A percentile compares a stretch with the other conserved stretches of the same genome.
phyloP scores from a whole-genome alignment of 2,329 filamentous ascomycete species.

The Clonostachys byssicola region DNA sequence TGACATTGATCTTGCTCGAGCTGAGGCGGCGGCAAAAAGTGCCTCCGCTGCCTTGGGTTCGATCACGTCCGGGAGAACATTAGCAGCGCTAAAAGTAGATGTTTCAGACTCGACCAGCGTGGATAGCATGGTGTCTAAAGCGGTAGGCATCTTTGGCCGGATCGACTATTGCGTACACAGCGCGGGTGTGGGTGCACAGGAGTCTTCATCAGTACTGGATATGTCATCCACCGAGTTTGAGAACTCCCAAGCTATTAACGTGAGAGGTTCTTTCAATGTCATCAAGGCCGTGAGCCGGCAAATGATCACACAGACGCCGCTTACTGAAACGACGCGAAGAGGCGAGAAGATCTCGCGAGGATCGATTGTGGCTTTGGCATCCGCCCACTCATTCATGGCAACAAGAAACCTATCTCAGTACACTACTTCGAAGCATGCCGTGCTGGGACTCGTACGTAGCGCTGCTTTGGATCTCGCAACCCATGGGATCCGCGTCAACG shows the following conservation, averaged over 20 bases:
- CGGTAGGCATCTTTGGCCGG: conserved; percentile 4
- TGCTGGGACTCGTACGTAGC: neutral
- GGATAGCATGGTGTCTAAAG: conserved; percentile 1
- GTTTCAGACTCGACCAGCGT: conserved; percentile 5
- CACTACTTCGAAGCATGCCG: neutral
- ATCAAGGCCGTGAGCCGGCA: conserved; percentile 1
- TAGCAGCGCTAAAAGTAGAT: conserved; percentile 2
- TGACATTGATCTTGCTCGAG: conserved; percentile 5
- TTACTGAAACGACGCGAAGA: neutral
- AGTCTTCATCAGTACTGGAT: neutral
- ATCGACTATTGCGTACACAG: conserved; percentile 11
- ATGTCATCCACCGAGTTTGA: conserved; percentile 2
- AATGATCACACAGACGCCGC: conserved; percentile 6
- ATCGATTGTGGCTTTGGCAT: conserved; percentile 7
- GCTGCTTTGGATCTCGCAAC: neutral
- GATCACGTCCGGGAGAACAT: conserved; percentile 2
- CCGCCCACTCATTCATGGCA: conserved; percentile 7
- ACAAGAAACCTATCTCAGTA: conserved; percentile 3
- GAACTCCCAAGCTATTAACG: conserved; percentile 4
- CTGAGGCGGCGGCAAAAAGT: conserved; percentile 2
- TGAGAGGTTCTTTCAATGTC: conserved; percentile 6
- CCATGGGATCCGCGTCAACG: neutral
- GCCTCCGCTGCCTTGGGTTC: conserved; percentile 3
- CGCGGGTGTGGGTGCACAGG: conserved; percentile 6
- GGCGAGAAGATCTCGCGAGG: conserved; percentile 4